Evolutionary conservation across 2,329 filamentous ascomycete species (phyloP).

Genomic region (Aspergillus ibericus): DNA sequence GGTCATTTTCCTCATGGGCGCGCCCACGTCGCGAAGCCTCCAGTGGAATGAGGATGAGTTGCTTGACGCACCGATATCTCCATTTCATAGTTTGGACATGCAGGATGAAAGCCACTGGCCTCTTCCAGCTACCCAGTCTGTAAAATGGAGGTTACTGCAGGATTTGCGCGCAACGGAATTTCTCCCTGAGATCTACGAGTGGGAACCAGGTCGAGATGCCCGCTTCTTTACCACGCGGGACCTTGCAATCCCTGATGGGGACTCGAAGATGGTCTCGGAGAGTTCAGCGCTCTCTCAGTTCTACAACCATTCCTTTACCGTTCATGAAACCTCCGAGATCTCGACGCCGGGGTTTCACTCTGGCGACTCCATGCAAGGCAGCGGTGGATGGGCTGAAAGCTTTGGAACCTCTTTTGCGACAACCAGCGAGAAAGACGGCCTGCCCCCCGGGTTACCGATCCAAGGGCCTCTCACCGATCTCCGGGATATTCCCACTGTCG

Average conservation of each 20-base stretch:
- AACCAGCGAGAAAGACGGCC: constrained; percentile 15
- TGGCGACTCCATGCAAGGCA: constrained; percentile 28
- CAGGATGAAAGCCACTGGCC: constrained; percentile 6
- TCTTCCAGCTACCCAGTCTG: constrained; percentile 13
- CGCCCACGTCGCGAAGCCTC: constrained; percentile 57
- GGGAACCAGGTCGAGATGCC: constrained; percentile 11
- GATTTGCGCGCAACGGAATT: background rate
- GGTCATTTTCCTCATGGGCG: constrained; percentile 58
- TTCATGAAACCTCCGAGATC: constrained; percentile 58
- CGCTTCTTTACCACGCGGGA: constrained; percentile 34
- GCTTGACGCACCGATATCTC: constrained; percentile 47
- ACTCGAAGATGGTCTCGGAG: constrained; percentile 14
- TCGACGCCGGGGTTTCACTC: constrained; percentile 23
- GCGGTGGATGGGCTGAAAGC: constrained; percentile 21
- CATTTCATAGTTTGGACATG: constrained; percentile 25
- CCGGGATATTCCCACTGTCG: constrained; percentile 67
- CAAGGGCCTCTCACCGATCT: constrained; percentile 61
- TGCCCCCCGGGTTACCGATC: constrained; percentile 27
- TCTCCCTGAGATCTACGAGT: constrained; percentile 2
- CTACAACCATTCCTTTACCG: constrained; percentile 73
- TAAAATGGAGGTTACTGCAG: constrained; percentile 34
- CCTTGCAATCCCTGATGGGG: constrained; percentile 20
- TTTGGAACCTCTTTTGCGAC: constrained; percentile 19
- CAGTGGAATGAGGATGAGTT: constrained; percentile 57
- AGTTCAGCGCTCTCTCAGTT: constrained; percentile 61